A percentile compares a stretch with the other conserved stretches of the same genome.
These are phyloP conservation scores for Corynespora cassiicola DNA, from an alignment of 2,329 filamentous ascomycete species.

Conservation along the genomic window DNA sequence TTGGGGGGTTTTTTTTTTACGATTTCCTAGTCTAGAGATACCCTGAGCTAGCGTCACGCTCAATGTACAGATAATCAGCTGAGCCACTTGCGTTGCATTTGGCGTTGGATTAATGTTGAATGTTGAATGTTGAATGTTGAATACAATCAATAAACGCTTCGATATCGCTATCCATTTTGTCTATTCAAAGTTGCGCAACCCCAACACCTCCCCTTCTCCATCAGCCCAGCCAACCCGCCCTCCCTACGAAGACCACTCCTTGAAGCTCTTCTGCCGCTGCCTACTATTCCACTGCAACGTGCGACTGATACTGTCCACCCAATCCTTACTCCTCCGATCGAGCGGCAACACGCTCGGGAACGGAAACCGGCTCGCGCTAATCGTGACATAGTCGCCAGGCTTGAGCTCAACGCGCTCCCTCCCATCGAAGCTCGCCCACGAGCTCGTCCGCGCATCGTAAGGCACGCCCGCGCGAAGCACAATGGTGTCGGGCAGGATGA, in stretches of 20 bases:
- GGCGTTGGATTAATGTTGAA: too few relatives aligned
- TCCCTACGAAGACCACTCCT: constrained; percentile 36
- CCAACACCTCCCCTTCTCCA: too few relatives aligned
- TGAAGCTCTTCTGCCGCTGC: constrained; percentile 71
- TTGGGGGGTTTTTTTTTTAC: too few relatives aligned
- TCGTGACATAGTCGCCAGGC: constrained; percentile 84
- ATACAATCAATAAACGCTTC: too few relatives aligned
- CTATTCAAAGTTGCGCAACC: too few relatives aligned
- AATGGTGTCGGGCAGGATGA: constrained; percentile 94
- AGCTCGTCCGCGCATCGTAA: constrained; percentile 85
- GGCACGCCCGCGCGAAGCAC: constrained; percentile 93
- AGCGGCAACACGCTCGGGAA: constrained; percentile 79
- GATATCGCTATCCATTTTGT: too few relatives aligned
- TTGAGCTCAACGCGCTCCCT: constrained; percentile 77
- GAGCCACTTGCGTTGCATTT: too few relatives aligned
- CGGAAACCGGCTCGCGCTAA: constrained; percentile 80
- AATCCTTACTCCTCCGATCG: constrained; percentile 75
- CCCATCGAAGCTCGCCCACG: constrained; percentile 98
- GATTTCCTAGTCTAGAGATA: too few relatives aligned
- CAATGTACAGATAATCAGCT: too few relatives aligned
- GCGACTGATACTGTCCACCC: constrained; percentile 80
- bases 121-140: too few relatives aligned
- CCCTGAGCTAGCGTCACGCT: too few relatives aligned
- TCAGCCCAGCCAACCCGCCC: too few relatives aligned
- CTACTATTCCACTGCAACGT: constrained; percentile 84